phyloP scores from a whole-genome alignment of 2,329 filamentous ascomycete genomes.

The Penicillium sp. region DNA sequence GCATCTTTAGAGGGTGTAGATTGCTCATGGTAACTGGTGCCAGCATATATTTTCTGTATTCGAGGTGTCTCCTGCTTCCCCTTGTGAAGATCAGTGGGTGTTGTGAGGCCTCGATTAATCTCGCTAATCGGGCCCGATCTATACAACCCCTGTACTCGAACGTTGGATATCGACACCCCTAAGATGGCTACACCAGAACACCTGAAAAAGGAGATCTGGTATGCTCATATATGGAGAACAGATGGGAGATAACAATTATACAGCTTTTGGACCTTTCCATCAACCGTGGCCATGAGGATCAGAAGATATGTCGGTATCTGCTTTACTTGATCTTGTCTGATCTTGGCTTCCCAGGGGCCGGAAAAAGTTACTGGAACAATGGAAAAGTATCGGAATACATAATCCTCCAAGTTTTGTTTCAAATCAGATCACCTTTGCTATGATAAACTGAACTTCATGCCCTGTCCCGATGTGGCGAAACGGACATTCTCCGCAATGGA shows the following conservation, averaged over 20 bases:
- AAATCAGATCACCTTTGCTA: conserved; percentile 3
- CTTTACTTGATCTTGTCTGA: conserved; percentile 9
- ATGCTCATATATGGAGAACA: background rate
- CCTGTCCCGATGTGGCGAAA: background rate
- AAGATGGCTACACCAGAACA: background rate
- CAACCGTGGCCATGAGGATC: conserved; percentile 9
- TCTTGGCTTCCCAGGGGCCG: background rate
- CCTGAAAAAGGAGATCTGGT: background rate
- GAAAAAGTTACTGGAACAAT: background rate
- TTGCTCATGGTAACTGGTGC: background rate
- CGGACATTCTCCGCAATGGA: conserved; percentile 1
- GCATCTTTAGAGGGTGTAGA: background rate
- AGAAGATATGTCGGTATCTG: background rate
- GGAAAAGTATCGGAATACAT: background rate
- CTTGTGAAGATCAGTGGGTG: conserved; percentile 8
- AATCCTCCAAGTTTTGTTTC: background rate
- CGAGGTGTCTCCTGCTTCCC: background rate
- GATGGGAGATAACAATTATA: background rate
- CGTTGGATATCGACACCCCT: background rate
- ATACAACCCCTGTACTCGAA: conserved; percentile 1
- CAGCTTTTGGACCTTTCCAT: background rate
- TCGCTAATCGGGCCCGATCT: conserved; percentile 15
- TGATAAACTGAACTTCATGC: conserved; percentile 15
- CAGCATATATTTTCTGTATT: background rate
- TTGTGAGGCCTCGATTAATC: background rate